A percentile compares a stretch with the other conserved stretches of the same genome.
Conservation (phyloP, 331 rosid genomes). For the Quercus tomentella region DNA sequence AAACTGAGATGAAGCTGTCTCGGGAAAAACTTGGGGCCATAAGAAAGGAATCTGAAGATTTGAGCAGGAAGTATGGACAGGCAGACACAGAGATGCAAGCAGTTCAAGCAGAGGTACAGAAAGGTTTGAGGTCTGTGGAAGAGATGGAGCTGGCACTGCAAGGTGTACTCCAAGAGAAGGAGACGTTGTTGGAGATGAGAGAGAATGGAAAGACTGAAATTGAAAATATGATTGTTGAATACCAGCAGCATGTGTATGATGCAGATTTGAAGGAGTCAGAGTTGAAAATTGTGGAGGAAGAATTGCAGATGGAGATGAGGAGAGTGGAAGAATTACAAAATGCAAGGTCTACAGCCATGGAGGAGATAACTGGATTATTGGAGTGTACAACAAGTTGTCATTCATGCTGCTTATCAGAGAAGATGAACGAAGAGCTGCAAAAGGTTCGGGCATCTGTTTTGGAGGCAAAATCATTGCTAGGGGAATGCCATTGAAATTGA, state of each 20-base stretch:
- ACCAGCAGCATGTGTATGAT: conserved; percentile 32
- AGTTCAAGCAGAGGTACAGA: conserved; percentile 34
- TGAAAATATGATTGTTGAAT: conserved; percentile 34
- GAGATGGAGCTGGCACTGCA: conserved; percentile 35
- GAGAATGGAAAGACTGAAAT: conserved; percentile 32
- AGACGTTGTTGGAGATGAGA: conserved; percentile 31
- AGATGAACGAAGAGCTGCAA: conserved; percentile 54
- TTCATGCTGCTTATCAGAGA: conserved; percentile 38
- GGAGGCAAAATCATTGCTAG: conserved; percentile 61
- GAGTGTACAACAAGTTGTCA: conserved; percentile 26
- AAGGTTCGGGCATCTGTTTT: conserved; percentile 39
- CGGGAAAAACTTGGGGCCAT: conserved; percentile 29
- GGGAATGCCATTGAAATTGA: conserved; percentile 38
- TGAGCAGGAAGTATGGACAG: conserved; percentile 21
- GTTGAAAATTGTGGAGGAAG: conserved; percentile 57
- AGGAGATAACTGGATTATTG: conserved; percentile 38
- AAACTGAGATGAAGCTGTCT: conserved; percentile 31
- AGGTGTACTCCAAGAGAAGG: conserved; percentile 36
- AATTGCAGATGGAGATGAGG: conserved; percentile 32
- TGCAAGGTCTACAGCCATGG: conserved; percentile 38
- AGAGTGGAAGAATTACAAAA: conserved; percentile 43
- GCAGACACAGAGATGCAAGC: conserved; percentile 14
- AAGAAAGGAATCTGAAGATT: conserved; percentile 36
- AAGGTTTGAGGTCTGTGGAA: conserved; percentile 17
- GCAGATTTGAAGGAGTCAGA: conserved; percentile 44